Evolutionary conservation across 1,284 basidiomycete species (phyloP).

Genomic region (Sporisorium reilianum): DNA sequence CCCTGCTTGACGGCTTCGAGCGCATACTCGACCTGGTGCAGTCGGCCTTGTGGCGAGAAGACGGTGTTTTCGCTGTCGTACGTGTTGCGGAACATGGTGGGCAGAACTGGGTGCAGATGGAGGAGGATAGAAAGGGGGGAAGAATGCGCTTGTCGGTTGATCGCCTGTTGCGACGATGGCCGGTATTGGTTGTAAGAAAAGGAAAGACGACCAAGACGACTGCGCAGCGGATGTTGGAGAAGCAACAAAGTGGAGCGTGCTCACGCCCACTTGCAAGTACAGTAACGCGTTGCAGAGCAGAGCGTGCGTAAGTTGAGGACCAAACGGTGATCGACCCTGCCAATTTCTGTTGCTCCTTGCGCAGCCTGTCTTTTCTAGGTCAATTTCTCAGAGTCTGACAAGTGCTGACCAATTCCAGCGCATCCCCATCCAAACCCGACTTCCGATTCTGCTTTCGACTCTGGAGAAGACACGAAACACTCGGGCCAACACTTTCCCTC

Average conservation of each 20-base stretch:
- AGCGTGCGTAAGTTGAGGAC: constrained; percentile 13
- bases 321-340: constrained; percentile 34
- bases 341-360: not conserved
- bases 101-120: not conserved
- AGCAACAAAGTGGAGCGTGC: constrained; percentile 19
- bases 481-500: constrained; percentile 3
- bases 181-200: not conserved
- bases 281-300: constrained; percentile 4
- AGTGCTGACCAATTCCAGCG: constrained; percentile 22
- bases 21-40: constrained; percentile 98
- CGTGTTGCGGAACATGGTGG: constrained; percentile 63
- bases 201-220: not conserved
- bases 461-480: no score
- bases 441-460: constrained; percentile 12
- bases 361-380: not conserved
- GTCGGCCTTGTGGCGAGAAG: constrained; percentile 69
- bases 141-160: not conserved
- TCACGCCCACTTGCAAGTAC: no score
- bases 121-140: no score
- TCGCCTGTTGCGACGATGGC: not conserved
- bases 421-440: constrained; percentile 3
- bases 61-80: constrained; percentile 69
- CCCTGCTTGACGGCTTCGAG: constrained; percentile 99
- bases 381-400: constrained; percentile 8
- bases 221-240: not conserved